Conservation (phyloP, 192 early-diverging fungal species). For the Entrophospora sp. region DNA sequence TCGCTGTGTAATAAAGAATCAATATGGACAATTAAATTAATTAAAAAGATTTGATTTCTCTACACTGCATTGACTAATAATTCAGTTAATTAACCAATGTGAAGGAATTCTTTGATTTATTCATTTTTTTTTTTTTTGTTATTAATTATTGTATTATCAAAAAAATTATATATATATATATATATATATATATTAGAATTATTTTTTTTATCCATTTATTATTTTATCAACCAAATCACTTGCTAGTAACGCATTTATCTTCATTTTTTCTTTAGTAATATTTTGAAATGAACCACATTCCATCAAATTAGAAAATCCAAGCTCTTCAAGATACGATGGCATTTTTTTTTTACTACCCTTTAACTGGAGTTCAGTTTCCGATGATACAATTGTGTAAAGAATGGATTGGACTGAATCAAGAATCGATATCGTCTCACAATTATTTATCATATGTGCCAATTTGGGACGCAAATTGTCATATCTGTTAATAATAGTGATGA, state of each 20-base stretch:
- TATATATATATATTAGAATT: too few relatives aligned
- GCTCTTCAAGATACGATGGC: slow-evolving; percentile 38
- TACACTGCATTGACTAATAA: too few relatives aligned
- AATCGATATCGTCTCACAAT: slow-evolving; percentile 51
- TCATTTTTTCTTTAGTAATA: slow-evolving; percentile 29
- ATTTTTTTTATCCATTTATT: slow-evolving; percentile 18
- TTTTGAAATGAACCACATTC: slow-evolving; percentile 35
- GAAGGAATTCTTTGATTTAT: too few relatives aligned
- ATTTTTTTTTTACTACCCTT: slow-evolving; percentile 30
- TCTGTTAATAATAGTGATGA: not conserved
- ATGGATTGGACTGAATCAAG: slow-evolving; percentile 64
- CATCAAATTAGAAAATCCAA: slow-evolving; percentile 43
- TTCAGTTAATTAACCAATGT: too few relatives aligned
- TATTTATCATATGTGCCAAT: slow-evolving; percentile 61
- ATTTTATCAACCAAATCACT: slow-evolving; percentile 44
- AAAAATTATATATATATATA: too few relatives aligned
- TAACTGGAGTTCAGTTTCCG: not conserved
- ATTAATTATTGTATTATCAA: too few relatives aligned
- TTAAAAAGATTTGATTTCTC: too few relatives aligned
- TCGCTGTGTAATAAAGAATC: too few relatives aligned
- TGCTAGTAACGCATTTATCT: slow-evolving; percentile 34
- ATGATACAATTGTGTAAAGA: slow-evolving; percentile 49
- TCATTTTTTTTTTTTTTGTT: too few relatives aligned
- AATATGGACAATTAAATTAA: too few relatives aligned
- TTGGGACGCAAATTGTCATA: slow-evolving; percentile 58